phyloP scores from a whole-genome alignment of 2,329 filamentous ascomycete genomes.

The Ceratocystis cacaofunesta region DNA sequence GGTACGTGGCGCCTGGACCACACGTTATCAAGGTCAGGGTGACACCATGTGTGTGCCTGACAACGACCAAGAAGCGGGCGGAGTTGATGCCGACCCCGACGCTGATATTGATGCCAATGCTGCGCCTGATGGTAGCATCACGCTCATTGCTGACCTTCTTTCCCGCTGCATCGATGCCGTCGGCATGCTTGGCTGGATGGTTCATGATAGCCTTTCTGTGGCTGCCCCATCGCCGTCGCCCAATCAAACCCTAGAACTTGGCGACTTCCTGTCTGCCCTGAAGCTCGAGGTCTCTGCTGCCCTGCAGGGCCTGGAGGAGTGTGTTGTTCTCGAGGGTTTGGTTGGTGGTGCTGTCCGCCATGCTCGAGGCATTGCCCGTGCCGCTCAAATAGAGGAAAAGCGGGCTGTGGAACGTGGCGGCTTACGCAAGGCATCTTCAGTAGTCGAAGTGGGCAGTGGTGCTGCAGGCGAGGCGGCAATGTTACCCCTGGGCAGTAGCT shows the following conservation, averaged over 20 bases:
- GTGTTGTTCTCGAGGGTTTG: constrained; percentile 46
- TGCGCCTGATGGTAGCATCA: constrained; percentile 50
- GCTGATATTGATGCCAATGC: constrained; percentile 27
- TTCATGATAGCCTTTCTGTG: constrained; percentile 30
- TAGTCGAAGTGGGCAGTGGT: background rate
- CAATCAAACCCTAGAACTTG: constrained; percentile 38
- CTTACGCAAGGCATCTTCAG: background rate
- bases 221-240: constrained; percentile 25
- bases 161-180: constrained; percentile 62
- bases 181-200: constrained; percentile 58
- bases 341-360: constrained; percentile 53
- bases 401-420: background rate
- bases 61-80: constrained; percentile 31
- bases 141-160: constrained; percentile 55
- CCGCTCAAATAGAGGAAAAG: background rate
- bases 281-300: constrained; percentile 56
- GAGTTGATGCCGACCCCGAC: constrained; percentile 23
- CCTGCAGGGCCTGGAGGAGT: constrained; percentile 57
- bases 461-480: constrained; percentile 23
- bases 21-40: constrained; percentile 34
- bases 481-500: constrained; percentile 53
- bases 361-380: constrained; percentile 27
- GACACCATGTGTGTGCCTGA: background rate
- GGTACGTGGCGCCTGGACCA: constrained; percentile 61
- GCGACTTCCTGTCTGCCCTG: constrained; percentile 50